Base-by-base conservation (phyloP, 768 basidiomycete genomes). In the Mycena filopes region DNA sequence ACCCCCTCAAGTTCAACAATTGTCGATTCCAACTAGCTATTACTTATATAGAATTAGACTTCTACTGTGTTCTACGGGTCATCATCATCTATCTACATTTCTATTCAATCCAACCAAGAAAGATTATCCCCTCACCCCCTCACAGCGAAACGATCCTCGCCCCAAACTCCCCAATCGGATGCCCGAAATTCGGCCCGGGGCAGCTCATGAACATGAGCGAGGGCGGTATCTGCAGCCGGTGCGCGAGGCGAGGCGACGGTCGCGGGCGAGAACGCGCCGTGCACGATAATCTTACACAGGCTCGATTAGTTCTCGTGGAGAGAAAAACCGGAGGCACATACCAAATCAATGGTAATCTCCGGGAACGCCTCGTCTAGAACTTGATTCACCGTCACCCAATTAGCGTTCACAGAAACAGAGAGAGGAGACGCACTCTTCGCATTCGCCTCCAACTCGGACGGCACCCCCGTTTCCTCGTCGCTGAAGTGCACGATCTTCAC, bases 391-490 rank as follows among this genome's bases (percentile, higher is more conserved):
- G 12, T 9, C 36, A 36, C 11, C 25, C 21, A 40, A 38, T 23
- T 20, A 25, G 21, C 46, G 6, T 15, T 16, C 2, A 29, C 41
- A 26, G 46, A 9, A 29, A 56, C 16, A 1, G 33, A 59, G n/a
- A 69, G 2, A 4, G 23, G 3, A n/a, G 18, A 71, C 80, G 25
- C 55, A 87, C 88, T 87, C 72, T 87, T 90, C 33, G 84, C 81
- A 70, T 92, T 93, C 6, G 90, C 89, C 72, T 89, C 90, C 69
- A 93, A 75, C 70, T 93, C 92, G 0, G 88, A 88, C 1, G 91
- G 91, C 26, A 88, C 79, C 0, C 81, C 55, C 4, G 31, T 41
- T 38, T 84, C 85, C 25, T 76, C 79, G 28, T 87, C 83, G 60
- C 83, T 80, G 69, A 90, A 91, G 69, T 92, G 89, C 4, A 92